Evolutionary conservation across 768 basidiomycete species (phyloP), one percentile per base, ranked within the genome.

Genomic region (Hirschioporus abietinus): DNA sequence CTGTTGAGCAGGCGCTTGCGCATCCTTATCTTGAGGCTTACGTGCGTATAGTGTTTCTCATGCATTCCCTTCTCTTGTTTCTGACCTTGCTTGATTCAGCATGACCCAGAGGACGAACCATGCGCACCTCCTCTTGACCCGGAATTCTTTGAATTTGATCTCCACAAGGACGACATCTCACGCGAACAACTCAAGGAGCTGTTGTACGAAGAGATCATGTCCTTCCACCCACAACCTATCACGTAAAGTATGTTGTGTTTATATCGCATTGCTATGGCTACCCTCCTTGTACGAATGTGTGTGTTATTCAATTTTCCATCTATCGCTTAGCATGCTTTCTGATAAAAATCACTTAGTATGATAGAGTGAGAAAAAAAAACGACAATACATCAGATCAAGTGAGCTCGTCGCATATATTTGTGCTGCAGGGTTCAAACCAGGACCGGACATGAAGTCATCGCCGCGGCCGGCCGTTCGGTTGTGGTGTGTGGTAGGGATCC

Each of bases 101-200:
- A 96, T 73, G 95, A 97, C 74, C 94, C 96, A 1, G 94, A 96
- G 63, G 97, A 99, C 73, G 97, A 99, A 77, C 97, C 97, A 0
- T 86, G 90, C 25, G 96, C 96, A 0, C 91, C 95, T 5, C 96
- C 96, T n/a, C 88, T 99, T 61, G 92, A 93, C 70, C 91, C 95
- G 4, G 90, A 91, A 70, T 99, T 99, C 83, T 99, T 99, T 77
- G 95, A 96, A 74, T 99, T 99, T 75, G 97, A 99, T 76, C 78
- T 94, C 70, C 91, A 95, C 82, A 96, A 98, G 82, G 96, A 97
- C 71, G 93, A 94, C 69, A 95, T 97, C 80, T 93, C 90, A 74
- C 86, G 94, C 30, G 96, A 98, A 75, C 94, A 97, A 77, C 84
- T 99, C 70, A 99, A 98, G 80, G 90, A 94, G 74, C 84, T 96